A percentile compares a stretch with the other conserved stretches of the same genome.
Conservation (phyloP, 768 basidiomycete species). For the Amanita rimosa region DNA sequence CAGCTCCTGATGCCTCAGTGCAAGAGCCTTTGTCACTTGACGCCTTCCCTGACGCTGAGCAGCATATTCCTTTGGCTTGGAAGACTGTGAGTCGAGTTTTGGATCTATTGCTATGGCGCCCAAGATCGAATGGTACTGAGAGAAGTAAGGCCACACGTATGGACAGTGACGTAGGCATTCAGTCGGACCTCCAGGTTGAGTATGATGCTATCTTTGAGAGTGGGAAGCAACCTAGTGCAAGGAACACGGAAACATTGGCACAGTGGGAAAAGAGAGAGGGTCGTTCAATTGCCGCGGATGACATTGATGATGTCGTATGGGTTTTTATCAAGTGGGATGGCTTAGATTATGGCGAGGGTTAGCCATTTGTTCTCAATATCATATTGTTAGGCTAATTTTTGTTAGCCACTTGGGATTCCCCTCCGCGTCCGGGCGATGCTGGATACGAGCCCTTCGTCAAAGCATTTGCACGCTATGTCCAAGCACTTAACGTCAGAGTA, state of each 20-base stretch:
- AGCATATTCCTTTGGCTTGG: constrained; percentile 70
- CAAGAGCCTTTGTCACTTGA: constrained; percentile 16
- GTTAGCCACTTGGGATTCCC: constrained; percentile 88
- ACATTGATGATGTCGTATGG: constrained; percentile 62
- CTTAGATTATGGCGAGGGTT: constrained; percentile 87
- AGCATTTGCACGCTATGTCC: constrained; percentile 60
- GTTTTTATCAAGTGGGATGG: constrained; percentile 91
- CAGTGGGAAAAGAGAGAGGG: constrained; percentile 44
- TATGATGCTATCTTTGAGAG: constrained; percentile 33
- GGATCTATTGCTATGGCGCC: constrained; percentile 61
- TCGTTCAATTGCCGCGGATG: constrained; percentile 28
- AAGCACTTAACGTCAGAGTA: constrained; percentile 49
- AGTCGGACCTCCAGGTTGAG: constrained; percentile 15
- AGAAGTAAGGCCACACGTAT: constrained; percentile 12
- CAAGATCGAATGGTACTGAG: constrained; percentile 15
- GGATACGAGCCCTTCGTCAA: constrained; percentile 52
- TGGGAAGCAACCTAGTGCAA: constrained; percentile 53
- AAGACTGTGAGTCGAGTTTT: constrained; percentile 88
- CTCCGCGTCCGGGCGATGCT: constrained; percentile 48
- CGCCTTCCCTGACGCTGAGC: constrained; percentile 59
- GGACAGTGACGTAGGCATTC: constrained; percentile 16
- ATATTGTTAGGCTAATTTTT: constrained; percentile 4
- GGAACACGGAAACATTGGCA: constrained; percentile 45
- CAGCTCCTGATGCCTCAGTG: constrained; percentile 20
- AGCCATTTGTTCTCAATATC: constrained; percentile 12